Base-by-base conservation (phyloP, 176 grass and related monocot species). In the Oryza glaberrima region DNA sequence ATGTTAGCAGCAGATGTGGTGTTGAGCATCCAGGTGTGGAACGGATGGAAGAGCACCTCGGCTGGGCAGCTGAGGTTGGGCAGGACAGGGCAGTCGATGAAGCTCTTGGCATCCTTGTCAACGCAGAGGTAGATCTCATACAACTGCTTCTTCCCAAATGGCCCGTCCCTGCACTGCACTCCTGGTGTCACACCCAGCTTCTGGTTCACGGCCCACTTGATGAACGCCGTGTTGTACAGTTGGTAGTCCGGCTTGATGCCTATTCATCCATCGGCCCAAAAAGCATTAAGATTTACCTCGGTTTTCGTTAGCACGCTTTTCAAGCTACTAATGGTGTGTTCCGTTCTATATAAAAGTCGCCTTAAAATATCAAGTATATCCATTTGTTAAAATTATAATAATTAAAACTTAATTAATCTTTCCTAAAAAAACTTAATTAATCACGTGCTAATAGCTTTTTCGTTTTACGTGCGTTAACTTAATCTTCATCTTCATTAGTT, bases 21-120 rank as follows among this genome's bases (percentile, higher is more conserved):
- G 69, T 89, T 85, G 77, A 85, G 70, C 82, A 89, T 89, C 87
- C 87, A 85, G 13, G 15, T 80, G 45, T 67, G 52, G 82, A 73
- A 88, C 0, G 90, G 85, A 52, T 71, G 72, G 82, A 88, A 91
- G 45, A 91, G 28, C 65, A 69, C 69, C 5, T 81, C 12, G 0
- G 40, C 32, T 0, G 85, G 78, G 54, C 90, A 91, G 0, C 48
- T 65, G 6, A 85, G 75, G 19, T 12, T 20, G 2, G 70, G 90
- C 77, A 72, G 32, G 32, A 45, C 52, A 16, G 90, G 90, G 78
- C 90, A 91, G 44, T 88, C 58, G 66, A 91, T 78, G 85, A 88
- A 66, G 25, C 54, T 35, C 71, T 77, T 14, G 17, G 22, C 90
- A 46, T 85, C 56, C 34, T 80, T 88, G 72, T 72, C 67, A 1